phyloP scores from a whole-genome alignment of 257 asterid genomes.

The Nemophila menziesii region DNA sequence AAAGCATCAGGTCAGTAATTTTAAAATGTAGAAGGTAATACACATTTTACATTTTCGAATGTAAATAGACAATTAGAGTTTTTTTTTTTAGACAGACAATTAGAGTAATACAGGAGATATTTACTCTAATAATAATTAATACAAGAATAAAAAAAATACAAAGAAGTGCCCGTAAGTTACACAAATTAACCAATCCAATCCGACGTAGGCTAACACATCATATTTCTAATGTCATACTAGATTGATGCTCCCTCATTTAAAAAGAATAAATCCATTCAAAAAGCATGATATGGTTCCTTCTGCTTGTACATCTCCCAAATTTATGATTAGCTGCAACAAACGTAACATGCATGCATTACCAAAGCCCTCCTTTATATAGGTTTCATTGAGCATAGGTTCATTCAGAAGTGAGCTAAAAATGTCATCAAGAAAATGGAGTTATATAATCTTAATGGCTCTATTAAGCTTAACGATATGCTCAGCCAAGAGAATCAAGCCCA shows the following conservation, averaged over 20 bases:
- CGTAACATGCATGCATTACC: not conserved
- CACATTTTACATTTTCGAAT: too few species aligned
- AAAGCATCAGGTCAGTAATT: too few species aligned
- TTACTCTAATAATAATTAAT: too few species aligned
- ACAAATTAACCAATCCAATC: too few species aligned
- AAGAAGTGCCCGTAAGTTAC: too few species aligned
- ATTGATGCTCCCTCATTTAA: not conserved
- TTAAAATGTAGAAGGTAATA: too few species aligned
- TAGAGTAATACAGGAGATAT: too few species aligned
- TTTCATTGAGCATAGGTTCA: too few species aligned
- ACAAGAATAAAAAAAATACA: too few species aligned
- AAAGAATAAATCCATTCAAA: not conserved
- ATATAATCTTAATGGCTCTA: slow-evolving; percentile 6
- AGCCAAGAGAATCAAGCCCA: not conserved
- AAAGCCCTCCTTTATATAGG: slow-evolving; percentile 2
- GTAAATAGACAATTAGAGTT: too few species aligned
- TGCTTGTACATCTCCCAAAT: not conserved
- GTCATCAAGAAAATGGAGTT: slow-evolving; percentile 10
- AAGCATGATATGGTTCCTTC: not conserved
- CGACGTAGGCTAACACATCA: too few species aligned
- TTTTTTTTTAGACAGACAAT: too few species aligned
- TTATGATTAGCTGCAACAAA: not conserved
- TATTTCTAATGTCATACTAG: not conserved
- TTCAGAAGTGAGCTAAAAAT: slow-evolving; percentile 2
- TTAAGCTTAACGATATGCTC: slow-evolving; percentile 12